Evolutionary conservation across 2,329 filamentous ascomycete species (phyloP), one percentile per base, ranked within the genome.

Genomic region (Simplicillium sp.): DNA sequence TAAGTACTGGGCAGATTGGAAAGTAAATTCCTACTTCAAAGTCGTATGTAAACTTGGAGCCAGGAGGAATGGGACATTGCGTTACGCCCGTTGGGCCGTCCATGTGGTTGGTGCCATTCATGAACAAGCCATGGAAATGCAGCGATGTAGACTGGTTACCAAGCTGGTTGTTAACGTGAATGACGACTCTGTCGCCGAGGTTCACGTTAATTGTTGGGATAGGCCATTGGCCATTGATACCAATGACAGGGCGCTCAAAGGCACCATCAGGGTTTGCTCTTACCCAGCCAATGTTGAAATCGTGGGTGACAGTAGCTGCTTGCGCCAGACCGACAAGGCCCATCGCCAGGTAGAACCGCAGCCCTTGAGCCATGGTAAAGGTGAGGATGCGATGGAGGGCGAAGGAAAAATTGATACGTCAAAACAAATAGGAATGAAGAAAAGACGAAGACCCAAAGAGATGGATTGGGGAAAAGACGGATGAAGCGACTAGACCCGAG

Each of bases 161-260:
- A 6, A 84, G 64, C 16, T 65, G 60, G 54, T 84, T 84, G 45
- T 67, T 59, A 34, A 75, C 66, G 41, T 77, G 76, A 45, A 82
- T 62, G 44, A 82, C 54, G 38, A 83, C 48, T 16, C 64, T 68
- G 53, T 86, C 82, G 43, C 81, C 81, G 38, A 79, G 64, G 37
- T 70, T 71, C 31, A 74, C 80, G 39, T 74, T 68, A 42, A 87
- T 80, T 18, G 62, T 59, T 1, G 86, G 85, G 39, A 84, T 71
- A 2, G 85, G 86, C 82, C 84, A 87, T 62, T 80, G 58, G 4
- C 75, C 76, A 52, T 92, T 90, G 63, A 92, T 82, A 36, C 82
- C 84, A 54, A 90, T 85, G 3, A 75, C 74, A n/a, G 77, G 71
- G 28, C 84, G 72, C 32, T 74, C 67, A 44, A 71, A 71, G 7